phyloP scores from a whole-genome alignment of 1,284 basidiomycete genomes.

The Apiotrichum montevideense region DNA sequence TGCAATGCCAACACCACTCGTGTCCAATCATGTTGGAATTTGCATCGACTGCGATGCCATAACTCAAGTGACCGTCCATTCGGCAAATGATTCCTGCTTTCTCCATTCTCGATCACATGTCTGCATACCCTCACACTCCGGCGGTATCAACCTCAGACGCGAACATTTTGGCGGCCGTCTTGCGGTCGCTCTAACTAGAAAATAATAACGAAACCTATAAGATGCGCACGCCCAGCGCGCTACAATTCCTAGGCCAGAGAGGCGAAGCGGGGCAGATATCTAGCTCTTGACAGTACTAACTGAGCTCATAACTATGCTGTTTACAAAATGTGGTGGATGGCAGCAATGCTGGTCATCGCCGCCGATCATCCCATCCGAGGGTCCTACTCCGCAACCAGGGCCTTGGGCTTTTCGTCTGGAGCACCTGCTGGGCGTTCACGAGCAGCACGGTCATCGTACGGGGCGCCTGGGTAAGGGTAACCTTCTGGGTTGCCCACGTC shows the following conservation, averaged over 20 bases:
- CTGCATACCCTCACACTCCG: not conserved
- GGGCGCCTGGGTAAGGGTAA: not conserved
- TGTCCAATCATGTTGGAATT: too few species aligned
- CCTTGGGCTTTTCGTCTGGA: conserved; percentile 1
- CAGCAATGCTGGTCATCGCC: not conserved
- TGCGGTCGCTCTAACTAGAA: not conserved
- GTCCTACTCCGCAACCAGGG: conserved; percentile 3
- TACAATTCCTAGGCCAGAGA: not conserved
- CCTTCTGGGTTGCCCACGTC: not conserved
- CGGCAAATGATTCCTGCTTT: too few species aligned
- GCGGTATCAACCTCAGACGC: not conserved
- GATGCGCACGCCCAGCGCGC: not conserved
- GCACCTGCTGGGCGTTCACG: not conserved
- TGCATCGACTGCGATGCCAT: too few species aligned
- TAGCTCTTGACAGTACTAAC: not conserved
- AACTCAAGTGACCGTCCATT: too few species aligned
- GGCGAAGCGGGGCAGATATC: not conserved
- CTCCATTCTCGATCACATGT: not conserved
- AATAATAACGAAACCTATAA: not conserved
- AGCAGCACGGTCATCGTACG: conserved; percentile 3
- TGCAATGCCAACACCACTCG: too few species aligned
- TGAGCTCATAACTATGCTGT: too few species aligned
- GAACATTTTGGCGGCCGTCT: not conserved
- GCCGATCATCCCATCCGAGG: too few species aligned
- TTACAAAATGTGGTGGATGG: not conserved